Percentiles rank a stretch among this genome's conserved stretches.
These are phyloP conservation scores for Paecilomyces formosus DNA, from an alignment of 2,329 filamentous ascomycete species.

Conservation along the genomic window DNA sequence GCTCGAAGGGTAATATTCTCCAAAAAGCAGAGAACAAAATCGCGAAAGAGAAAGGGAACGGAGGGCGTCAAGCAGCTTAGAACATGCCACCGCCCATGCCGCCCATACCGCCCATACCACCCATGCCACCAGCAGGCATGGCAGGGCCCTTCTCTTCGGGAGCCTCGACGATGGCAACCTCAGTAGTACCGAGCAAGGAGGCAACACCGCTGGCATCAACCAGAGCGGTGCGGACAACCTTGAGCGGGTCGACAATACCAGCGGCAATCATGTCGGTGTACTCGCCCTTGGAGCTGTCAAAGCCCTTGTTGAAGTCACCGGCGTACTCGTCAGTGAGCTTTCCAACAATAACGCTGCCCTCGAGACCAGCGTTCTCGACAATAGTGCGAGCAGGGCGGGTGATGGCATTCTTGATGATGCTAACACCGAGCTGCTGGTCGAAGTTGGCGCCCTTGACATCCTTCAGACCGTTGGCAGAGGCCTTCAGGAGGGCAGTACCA, in stretches of 20 bases:
- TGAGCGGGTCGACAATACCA: slow-evolving; percentile 98
- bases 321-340: slow-evolving; percentile 95
- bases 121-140: slow-evolving; percentile 41
- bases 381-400: slow-evolving; percentile 90
- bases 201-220: slow-evolving; percentile 93
- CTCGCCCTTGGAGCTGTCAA: slow-evolving; percentile 92
- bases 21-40: slow-evolving; percentile 20
- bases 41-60: slow-evolving; percentile 11
- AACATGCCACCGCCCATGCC: slow-evolving; percentile 62
- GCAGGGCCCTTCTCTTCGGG: slow-evolving; percentile 77
- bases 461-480: slow-evolving; percentile 77
- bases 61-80: slow-evolving; percentile 31
- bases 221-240: slow-evolving; percentile 96
- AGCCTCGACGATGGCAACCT: slow-evolving; percentile 95
- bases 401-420: slow-evolving; percentile 96
- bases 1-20: slow-evolving; percentile 21
- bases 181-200: slow-evolving; percentile 92
- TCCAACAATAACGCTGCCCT: slow-evolving; percentile 93
- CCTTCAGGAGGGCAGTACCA: slow-evolving; percentile 97
- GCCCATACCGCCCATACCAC: slow-evolving; percentile 55
- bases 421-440: slow-evolving; percentile 97
- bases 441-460: slow-evolving; percentile 88
- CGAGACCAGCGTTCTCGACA: slow-evolving; percentile 93
- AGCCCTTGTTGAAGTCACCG: slow-evolving; percentile 94
- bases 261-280: slow-evolving; percentile 97